Evolutionary conservation across 805 yeast species (phyloP).

Genomic region (Lachancea fermentati): DNA sequence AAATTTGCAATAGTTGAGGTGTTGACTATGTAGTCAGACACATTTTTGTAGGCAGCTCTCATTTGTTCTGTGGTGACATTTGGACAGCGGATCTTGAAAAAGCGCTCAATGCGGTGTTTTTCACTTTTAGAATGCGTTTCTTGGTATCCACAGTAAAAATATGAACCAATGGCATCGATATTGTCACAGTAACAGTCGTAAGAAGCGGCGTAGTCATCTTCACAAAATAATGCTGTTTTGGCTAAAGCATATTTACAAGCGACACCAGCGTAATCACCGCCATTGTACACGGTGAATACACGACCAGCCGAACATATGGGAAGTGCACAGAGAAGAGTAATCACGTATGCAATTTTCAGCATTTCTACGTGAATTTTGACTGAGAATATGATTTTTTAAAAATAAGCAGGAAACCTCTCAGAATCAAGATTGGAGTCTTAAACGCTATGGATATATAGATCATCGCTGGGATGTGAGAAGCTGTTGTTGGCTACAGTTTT

Average conservation of each 20-base stretch:
- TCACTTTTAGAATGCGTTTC: conserved; percentile 10
- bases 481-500: no score
- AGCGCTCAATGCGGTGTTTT: conserved; percentile 14
- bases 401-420: no score
- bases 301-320: conserved; percentile 1
- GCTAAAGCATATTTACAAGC: conserved; percentile 26
- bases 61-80: conserved; percentile 34
- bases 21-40: conserved; percentile 38
- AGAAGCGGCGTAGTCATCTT: conserved; percentile 14
- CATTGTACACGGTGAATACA: conserved; percentile 15
- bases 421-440: no score
- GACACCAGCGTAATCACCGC: conserved; percentile 16
- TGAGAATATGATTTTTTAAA: no score
- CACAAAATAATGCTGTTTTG: conserved; percentile 22
- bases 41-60: conserved; percentile 38
- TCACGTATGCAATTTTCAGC: neutral
- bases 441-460: no score
- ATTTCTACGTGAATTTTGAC: no score
- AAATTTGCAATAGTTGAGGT: conserved; percentile 31
- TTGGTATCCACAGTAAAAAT: conserved; percentile 27
- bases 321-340: neutral
- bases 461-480: no score
- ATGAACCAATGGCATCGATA: conserved; percentile 29
- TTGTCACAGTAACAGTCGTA: conserved; percentile 26
- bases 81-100: conserved; percentile 27